These are phyloP conservation scores for Plantago rigida DNA, from an alignment of 305 asterid genomes.

Conservation along the genomic window DNA sequence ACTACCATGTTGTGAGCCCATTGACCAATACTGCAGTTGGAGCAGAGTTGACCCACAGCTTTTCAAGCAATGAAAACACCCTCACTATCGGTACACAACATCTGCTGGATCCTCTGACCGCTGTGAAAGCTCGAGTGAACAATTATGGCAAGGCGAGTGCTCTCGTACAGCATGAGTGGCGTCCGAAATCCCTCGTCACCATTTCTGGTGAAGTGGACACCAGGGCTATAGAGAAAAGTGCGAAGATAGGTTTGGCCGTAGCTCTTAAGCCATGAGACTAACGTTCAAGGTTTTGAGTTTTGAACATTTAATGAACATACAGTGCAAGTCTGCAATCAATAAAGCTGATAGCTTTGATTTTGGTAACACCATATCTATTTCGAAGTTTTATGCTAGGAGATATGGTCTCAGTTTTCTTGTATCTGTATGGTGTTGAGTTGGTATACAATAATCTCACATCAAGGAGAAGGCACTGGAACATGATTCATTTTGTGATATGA, in stretches of 20 bases:
- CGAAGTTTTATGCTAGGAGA: constrained; percentile 21
- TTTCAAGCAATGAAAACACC: constrained; percentile 67
- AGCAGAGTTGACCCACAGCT: constrained; percentile 79
- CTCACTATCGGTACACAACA: constrained; percentile 81
- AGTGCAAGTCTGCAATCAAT: constrained; percentile 31
- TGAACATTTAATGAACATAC: constrained; percentile 18
- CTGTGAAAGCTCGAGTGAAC: constrained; percentile 80
- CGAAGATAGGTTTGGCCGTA: constrained; percentile 77
- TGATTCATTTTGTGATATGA: background rate
- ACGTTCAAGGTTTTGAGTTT: constrained; percentile 1
- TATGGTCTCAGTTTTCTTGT: constrained; percentile 19
- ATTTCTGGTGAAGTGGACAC: constrained; percentile 95
- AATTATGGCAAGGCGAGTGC: constrained; percentile 78
- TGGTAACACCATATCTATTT: constrained; percentile 19
- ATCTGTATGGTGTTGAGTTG: constrained; percentile 28
- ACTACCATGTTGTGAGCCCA: constrained; percentile 72
- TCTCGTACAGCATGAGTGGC: constrained; percentile 86
- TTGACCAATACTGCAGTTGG: constrained; percentile 80
- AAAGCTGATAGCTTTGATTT: constrained; percentile 26
- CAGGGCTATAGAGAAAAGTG: constrained; percentile 73
- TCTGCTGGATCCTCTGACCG: constrained; percentile 62
- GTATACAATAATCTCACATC: constrained; percentile 28
- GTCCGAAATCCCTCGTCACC: constrained; percentile 78
- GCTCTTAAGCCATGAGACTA: constrained; percentile 72
- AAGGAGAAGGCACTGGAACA: background rate